Conservation (phyloP, 345 rosid genomes). For the Populus deltoides region DNA sequence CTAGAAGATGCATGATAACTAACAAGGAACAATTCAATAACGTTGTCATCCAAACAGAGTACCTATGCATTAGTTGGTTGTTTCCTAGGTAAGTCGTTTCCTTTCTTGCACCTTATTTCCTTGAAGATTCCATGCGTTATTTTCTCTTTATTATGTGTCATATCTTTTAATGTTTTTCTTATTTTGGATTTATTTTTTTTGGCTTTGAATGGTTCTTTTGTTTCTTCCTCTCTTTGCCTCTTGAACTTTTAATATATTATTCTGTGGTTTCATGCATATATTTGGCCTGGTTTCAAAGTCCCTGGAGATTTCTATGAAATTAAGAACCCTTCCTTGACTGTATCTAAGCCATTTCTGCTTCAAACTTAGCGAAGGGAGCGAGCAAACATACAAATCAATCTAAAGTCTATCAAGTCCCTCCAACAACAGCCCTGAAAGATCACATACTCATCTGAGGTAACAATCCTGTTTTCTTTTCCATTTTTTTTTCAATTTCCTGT, state of each 20-base stretch:
- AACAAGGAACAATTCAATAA: background rate
- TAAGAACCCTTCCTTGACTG: background rate
- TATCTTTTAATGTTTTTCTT: background rate
- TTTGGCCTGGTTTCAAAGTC: background rate
- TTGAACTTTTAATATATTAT: background rate
- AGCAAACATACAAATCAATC: background rate
- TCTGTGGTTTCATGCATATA: background rate
- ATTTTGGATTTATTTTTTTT: background rate
- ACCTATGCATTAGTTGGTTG: background rate
- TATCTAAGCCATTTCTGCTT: background rate
- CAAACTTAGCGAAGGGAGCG: background rate
- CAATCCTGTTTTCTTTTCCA: background rate
- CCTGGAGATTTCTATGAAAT: background rate
- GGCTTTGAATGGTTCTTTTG: constrained; percentile 1
- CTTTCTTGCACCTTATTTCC: background rate
- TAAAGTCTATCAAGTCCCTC: background rate
- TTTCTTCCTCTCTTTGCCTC: background rate
- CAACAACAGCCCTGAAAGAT: background rate
- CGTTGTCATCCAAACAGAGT: background rate
- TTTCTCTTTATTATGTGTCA: background rate
- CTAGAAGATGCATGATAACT: background rate
- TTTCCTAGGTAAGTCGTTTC: background rate
- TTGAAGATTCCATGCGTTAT: background rate
- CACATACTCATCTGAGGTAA: background rate
- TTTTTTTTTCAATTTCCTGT: background rate